These are phyloP conservation scores for Penicillium paradoxum DNA, from an alignment of 495 filamentous ascomycete genomes.

Conservation along the genomic window DNA sequence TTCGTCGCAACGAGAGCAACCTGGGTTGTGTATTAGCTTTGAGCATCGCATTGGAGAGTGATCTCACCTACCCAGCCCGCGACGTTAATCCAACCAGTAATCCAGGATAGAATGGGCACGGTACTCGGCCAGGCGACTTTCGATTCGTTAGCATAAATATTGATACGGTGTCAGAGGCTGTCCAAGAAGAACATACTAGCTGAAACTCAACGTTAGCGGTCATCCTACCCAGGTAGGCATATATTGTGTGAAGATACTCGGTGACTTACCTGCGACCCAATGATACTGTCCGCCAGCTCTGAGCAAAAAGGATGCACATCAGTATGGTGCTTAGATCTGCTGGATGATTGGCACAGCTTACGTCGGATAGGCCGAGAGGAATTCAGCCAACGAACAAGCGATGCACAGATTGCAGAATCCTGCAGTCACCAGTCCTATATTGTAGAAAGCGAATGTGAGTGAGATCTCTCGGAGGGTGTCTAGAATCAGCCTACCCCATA, in stretches of 20 bases:
- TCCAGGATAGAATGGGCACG: slow-evolving; percentile 58
- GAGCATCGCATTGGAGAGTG: not conserved
- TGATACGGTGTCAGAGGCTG: not conserved
- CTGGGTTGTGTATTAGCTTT: slow-evolving; percentile 33
- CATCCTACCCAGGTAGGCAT: not conserved
- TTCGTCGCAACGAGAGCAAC: slow-evolving; percentile 47
- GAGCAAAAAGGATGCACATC: not conserved
- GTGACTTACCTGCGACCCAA: slow-evolving; percentile 57
- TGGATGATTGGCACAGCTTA: slow-evolving; percentile 18
- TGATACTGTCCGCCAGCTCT: slow-evolving; percentile 62
- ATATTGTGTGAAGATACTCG: not conserved
- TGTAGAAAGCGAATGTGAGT: not conserved
- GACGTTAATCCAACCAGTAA: slow-evolving; percentile 71
- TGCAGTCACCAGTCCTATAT: slow-evolving; percentile 54
- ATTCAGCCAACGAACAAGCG: slow-evolving; percentile 64
- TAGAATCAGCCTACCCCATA: slow-evolving; percentile 36
- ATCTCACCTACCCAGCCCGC: slow-evolving; percentile 56
- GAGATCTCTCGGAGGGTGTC: not conserved
- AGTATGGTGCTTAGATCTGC: not conserved
- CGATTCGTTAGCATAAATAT: not conserved
- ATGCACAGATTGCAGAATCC: slow-evolving; percentile 66
- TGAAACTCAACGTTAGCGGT: slow-evolving; percentile 7
- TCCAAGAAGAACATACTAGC: slow-evolving; percentile 29
- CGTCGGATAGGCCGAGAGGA: slow-evolving; percentile 66
- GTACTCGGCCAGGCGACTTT: slow-evolving; percentile 50